Conservation (phyloP, 345 rosid genomes). For the Trapa bicornis region DNA sequence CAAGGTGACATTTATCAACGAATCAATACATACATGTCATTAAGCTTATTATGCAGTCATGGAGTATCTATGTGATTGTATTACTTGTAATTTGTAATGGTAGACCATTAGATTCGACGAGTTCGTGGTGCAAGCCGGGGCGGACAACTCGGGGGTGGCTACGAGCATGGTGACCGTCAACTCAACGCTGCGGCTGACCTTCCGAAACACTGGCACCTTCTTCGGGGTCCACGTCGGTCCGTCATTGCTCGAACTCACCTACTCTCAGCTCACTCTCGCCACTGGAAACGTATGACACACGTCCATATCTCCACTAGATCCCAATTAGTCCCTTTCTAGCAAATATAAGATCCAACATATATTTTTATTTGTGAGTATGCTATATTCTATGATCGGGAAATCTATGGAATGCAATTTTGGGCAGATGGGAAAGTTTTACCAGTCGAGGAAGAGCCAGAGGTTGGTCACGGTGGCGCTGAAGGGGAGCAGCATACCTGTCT, state of each 20-base stretch:
- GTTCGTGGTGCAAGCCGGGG: conserved; percentile 54
- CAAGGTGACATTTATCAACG: conserved; percentile 29
- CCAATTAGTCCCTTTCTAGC: background rate
- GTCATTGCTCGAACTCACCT: conserved; percentile 45
- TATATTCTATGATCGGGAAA: background rate
- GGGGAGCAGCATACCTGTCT: conserved; percentile 40
- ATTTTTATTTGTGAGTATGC: background rate
- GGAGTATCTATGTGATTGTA: too few species aligned
- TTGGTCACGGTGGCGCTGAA: conserved; percentile 20
- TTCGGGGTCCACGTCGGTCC: conserved; percentile 58
- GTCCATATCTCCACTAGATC: background rate
- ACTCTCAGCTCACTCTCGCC: conserved; percentile 47
- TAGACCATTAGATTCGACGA: conserved; percentile 43
- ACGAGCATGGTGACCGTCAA: conserved; percentile 59
- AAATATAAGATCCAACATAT: too few species aligned
- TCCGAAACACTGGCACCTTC: conserved; percentile 47
- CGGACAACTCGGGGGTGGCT: conserved; percentile 50
- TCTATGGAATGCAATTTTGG: too few species aligned
- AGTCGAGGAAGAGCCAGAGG: conserved; percentile 54
- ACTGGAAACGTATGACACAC: conserved; percentile 35
- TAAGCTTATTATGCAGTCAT: too few species aligned
- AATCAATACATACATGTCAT: background rate
- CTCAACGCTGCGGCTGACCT: conserved; percentile 42
- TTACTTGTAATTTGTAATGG: too few species aligned
- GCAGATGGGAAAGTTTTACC: conserved; percentile 47